Evolutionary conservation across 192 early-diverging fungal genomes (phyloP).

Genomic region (Podochytrium sp.): DNA sequence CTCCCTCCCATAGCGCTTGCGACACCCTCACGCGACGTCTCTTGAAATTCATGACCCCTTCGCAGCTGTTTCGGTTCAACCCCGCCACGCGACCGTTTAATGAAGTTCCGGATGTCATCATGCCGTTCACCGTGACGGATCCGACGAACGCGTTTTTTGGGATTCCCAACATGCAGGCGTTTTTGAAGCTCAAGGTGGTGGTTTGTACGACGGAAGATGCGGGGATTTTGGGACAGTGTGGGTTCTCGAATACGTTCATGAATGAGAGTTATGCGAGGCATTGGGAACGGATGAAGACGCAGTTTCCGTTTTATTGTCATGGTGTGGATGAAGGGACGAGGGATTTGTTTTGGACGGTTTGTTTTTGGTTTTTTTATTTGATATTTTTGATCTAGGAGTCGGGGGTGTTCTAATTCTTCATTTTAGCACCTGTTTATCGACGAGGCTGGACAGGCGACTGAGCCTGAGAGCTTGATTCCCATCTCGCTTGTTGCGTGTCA

Average conservation of each 20-base stretch:
- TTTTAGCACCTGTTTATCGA: slow-evolving; percentile 59
- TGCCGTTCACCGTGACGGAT: slow-evolving; percentile 45
- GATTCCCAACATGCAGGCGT: slow-evolving; percentile 44
- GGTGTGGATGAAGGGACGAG: not conserved
- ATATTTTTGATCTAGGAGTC: not conserved
- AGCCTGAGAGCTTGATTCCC: slow-evolving; percentile 55
- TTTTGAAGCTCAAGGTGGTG: slow-evolving; percentile 49
- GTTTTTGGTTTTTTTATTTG: not conserved
- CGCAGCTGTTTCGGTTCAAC: slow-evolving; percentile 51
- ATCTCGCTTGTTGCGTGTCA: slow-evolving; percentile 45
- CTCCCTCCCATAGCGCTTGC: slow-evolving; percentile 56
- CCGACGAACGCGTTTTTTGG: slow-evolving; percentile 37
- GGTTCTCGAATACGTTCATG: slow-evolving; percentile 40
- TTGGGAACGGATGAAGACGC: not conserved
- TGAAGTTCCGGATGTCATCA: slow-evolving; percentile 46
- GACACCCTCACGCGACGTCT: slow-evolving; percentile 59
- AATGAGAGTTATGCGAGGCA: not conserved
- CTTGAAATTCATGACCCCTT: slow-evolving; percentile 37
- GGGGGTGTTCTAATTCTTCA: too few relatives aligned
- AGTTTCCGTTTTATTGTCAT: slow-evolving; percentile 3
- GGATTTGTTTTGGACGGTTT: slow-evolving; percentile 29
- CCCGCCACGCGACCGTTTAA: slow-evolving; percentile 44
- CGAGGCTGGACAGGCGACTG: slow-evolving; percentile 62
- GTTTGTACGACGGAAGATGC: slow-evolving; percentile 59
- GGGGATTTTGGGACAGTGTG: slow-evolving; percentile 46